These are phyloP conservation scores for Clitoria ternatea DNA, from an alignment of 306 rosid genomes.

Conservation along the genomic window DNA sequence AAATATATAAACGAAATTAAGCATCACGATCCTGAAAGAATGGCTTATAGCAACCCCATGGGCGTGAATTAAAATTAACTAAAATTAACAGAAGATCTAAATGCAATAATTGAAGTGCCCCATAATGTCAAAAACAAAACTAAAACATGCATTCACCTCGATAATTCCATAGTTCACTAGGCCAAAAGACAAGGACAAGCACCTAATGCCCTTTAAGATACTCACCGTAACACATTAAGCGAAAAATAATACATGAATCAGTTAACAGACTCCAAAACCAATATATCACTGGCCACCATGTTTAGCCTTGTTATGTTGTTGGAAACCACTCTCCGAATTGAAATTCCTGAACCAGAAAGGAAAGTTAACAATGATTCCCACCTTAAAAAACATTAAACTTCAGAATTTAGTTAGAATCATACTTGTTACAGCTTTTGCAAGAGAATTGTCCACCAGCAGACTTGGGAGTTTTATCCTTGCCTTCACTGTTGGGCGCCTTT, in stretches of 20 bases:
- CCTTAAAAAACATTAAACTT: background rate
- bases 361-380: background rate
- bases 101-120: background rate
- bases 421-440: conserved; percentile 72
- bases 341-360: conserved; percentile 41
- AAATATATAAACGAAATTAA: too few species aligned
- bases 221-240: background rate
- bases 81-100: background rate
- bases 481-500: conserved; percentile 43
- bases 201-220: conserved; percentile 9
- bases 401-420: background rate
- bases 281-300: conserved; percentile 39
- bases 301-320: conserved; percentile 79
- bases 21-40: too few species aligned
- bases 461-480: conserved; percentile 53
- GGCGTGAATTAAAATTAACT: too few species aligned
- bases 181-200: conserved; percentile 25
- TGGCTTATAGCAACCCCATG: background rate
- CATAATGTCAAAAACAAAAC: conserved; percentile 18
- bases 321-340: conserved; percentile 54
- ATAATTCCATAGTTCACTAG: background rate
- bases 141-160: background rate
- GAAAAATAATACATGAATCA: conserved; percentile 9
- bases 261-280: background rate
- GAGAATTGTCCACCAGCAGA: conserved; percentile 54